Conservation (phyloP, 2,329 filamentous ascomycete genomes). For the Diaporthe sp. region DNA sequence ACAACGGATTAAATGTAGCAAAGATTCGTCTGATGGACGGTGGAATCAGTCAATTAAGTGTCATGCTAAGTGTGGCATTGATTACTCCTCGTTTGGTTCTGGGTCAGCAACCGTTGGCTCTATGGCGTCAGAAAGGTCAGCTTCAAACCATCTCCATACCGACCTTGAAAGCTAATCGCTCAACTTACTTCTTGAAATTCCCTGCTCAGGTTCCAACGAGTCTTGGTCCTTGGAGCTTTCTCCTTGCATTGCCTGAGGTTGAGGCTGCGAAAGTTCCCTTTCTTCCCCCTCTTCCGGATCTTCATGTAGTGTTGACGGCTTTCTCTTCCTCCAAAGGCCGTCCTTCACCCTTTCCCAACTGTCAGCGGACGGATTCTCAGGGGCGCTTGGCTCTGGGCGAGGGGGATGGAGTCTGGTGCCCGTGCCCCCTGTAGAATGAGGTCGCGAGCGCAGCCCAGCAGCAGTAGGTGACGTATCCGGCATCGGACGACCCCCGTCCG, state of each 20-base stretch:
- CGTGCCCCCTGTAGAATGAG: background rate
- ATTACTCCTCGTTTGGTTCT: background rate
- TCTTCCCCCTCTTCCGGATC: background rate
- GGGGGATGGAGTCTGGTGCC: too few relatives aligned
- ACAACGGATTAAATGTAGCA: background rate
- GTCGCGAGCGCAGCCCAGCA: background rate
- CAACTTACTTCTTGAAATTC: constrained; percentile 5
- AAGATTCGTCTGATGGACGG: too few relatives aligned
- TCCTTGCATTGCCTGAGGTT: background rate
- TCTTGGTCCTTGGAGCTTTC: background rate
- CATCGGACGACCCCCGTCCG: background rate
- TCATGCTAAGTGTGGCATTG: background rate
- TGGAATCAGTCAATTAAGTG: background rate
- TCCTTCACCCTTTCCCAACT: background rate
- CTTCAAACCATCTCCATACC: background rate
- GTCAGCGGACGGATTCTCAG: background rate
- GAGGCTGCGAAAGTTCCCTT: background rate
- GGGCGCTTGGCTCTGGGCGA: background rate
- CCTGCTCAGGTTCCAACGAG: background rate
- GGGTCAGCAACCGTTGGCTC: constrained; percentile 7
- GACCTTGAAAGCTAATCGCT: background rate
- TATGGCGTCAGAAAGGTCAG: background rate
- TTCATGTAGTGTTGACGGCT: background rate
- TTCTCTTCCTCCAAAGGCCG: background rate
- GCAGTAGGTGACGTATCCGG: background rate